A percentile compares a stretch with the other conserved stretches of the same genome.
phyloP scores from a whole-genome alignment of 2,329 filamentous ascomycete species.

The Zymoseptoria pseudotritici region DNA sequence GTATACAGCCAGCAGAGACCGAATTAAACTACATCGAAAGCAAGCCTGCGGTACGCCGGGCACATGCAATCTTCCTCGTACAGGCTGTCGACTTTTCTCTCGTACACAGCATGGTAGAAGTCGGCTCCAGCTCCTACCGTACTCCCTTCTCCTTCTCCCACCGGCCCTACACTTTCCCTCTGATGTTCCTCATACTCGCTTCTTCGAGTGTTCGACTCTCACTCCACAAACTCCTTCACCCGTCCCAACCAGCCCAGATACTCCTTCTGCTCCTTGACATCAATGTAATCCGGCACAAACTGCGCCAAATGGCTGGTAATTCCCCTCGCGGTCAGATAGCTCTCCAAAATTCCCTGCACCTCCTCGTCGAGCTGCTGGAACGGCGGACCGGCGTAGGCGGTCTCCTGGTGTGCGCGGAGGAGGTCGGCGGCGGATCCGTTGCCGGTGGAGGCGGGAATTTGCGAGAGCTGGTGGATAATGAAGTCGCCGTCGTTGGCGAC shows the following conservation, averaged over 20 bases:
- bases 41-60: too few relatives aligned
- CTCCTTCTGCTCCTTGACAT: conserved; percentile 97
- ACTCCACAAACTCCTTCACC: conserved; percentile 75
- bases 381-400: conserved; percentile 80
- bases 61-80: too few relatives aligned
- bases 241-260: conserved; percentile 82
- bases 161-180: too few relatives aligned
- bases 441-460: conserved; percentile 71
- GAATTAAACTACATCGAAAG: too few relatives aligned
- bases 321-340: conserved; percentile 89
- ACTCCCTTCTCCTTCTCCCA: too few relatives aligned
- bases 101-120: too few relatives aligned
- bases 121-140: too few relatives aligned
- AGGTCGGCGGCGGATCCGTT: conserved; percentile 54
- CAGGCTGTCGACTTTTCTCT: too few relatives aligned
- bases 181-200: too few relatives aligned
- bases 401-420: conserved; percentile 57
- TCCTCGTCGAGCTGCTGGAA: conserved; percentile 95
- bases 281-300: conserved; percentile 93
- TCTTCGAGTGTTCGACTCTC: too few relatives aligned
- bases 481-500: conserved; percentile 79
- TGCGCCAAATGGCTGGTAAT: conserved; percentile 78
- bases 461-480: conserved; percentile 83
- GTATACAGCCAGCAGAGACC: too few relatives aligned
- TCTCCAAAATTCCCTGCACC: conserved; percentile 83